Evolutionary conservation across 345 rosid genomes (phyloP).

Genomic region (Orychophragmus violaceus): DNA sequence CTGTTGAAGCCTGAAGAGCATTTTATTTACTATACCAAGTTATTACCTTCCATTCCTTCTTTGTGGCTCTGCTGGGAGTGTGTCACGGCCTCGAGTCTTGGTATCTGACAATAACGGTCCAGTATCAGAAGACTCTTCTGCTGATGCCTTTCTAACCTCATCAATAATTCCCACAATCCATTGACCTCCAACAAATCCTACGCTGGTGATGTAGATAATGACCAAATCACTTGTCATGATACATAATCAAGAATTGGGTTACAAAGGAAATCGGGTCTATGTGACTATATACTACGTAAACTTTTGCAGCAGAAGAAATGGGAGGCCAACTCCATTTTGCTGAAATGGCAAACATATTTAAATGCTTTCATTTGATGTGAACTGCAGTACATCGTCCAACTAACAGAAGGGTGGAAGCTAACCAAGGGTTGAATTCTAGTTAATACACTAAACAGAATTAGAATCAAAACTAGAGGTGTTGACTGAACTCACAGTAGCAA

Average conservation of each 20-base stretch:
- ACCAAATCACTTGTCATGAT: not conserved
- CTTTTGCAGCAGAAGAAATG: not conserved
- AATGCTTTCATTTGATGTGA: not conserved
- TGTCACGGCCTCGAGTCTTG: conserved; percentile 56
- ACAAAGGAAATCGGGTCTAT: not conserved
- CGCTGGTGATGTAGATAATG: conserved; percentile 34
- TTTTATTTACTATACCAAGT: not conserved
- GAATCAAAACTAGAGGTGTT: too few relatives aligned
- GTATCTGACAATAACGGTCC: conserved; percentile 55
- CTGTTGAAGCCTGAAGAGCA: not conserved
- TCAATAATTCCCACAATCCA: conserved; percentile 75
- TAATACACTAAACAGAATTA: too few relatives aligned
- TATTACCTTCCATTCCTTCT: conserved; percentile 73
- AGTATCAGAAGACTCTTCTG: conserved; percentile 29
- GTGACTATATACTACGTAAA: not conserved
- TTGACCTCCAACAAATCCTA: conserved; percentile 53
- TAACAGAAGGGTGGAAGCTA: too few relatives aligned
- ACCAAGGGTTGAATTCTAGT: too few relatives aligned
- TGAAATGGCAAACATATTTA: too few relatives aligned
- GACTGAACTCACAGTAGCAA: conserved; percentile 77
- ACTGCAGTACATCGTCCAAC: not conserved
- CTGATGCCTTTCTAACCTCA: conserved; percentile 51
- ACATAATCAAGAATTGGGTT: not conserved
- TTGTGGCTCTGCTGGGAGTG: conserved; percentile 72
- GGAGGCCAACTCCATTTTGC: not conserved